Percentiles rank a stretch among this genome's conserved stretches.
Conservation (phyloP, 257 asterid genomes). For the Rehmannia glutinosa region DNA sequence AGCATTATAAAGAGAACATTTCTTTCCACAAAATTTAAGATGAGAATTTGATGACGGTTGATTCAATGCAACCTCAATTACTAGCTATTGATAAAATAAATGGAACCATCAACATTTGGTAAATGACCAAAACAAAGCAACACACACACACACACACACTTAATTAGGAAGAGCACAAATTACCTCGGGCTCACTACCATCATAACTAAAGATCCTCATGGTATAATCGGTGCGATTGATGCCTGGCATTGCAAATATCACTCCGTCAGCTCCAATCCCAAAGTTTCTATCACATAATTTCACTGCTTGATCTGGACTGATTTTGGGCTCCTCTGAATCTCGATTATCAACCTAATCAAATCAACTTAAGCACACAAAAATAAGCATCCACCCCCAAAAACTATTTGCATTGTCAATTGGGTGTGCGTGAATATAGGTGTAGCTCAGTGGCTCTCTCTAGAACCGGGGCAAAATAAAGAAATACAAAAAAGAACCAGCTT, state of each 20-base stretch:
- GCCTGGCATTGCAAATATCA: slow-evolving; percentile 85
- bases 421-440: background rate
- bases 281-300: slow-evolving; percentile 78
- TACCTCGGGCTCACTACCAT: slow-evolving; percentile 99
- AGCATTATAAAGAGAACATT: background rate
- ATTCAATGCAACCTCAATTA: background rate
- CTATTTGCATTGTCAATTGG: background rate
- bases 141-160: no score
- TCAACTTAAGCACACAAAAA: background rate
- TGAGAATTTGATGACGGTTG: background rate
- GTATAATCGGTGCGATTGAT: slow-evolving; percentile 75
- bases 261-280: slow-evolving; percentile 98
- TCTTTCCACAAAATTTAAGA: background rate
- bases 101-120: background rate
- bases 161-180: background rate
- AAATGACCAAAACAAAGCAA: slow-evolving; percentile 7
- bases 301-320: slow-evolving; percentile 86
- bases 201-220: slow-evolving; percentile 94
- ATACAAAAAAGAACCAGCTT: no score
- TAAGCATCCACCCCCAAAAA: slow-evolving; percentile 8
- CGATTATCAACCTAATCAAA: slow-evolving; percentile 72
- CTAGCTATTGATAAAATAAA: background rate
- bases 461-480: no score
- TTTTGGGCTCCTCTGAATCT: slow-evolving; percentile 68
- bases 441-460: no score